These are phyloP conservation scores for Sporothrix sp. DNA, from an alignment of 2,329 filamentous ascomycete genomes.

Conservation along the genomic window DNA sequence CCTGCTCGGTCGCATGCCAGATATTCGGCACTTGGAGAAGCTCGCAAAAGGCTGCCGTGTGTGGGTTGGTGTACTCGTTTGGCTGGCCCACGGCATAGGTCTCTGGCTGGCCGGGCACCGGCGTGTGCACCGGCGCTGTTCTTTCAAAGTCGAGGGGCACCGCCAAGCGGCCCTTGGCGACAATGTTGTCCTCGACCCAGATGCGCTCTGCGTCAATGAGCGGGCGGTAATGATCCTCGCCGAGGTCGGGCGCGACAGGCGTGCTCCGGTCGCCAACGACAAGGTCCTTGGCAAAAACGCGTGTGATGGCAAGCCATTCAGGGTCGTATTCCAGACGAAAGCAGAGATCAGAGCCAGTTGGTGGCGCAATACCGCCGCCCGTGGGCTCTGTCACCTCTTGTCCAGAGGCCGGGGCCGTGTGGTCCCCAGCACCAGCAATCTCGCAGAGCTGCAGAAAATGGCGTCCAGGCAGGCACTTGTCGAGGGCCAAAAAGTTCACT, in stretches of 20 bases:
- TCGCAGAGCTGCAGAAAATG: conserved; percentile 75
- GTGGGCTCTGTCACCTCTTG: no score
- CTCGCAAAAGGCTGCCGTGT: conserved; percentile 73
- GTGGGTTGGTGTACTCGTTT: conserved; percentile 74
- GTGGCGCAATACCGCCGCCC: neutral
- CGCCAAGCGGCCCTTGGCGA: conserved; percentile 47
- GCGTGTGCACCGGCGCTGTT: conserved; percentile 64
- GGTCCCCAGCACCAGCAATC: conserved; percentile 38
- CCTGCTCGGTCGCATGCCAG: conserved; percentile 63
- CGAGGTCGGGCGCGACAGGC: conserved; percentile 48
- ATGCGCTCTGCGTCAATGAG: conserved; percentile 58
- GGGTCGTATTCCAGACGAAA: conserved; percentile 69
- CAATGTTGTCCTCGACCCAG: conserved; percentile 77
- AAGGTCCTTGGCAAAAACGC: conserved; percentile 62
- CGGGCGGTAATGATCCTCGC: conserved; percentile 57
- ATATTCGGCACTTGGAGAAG: conserved; percentile 68
- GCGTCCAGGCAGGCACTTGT: conserved; percentile 75
- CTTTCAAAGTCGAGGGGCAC: conserved; percentile 70
- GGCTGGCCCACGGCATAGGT: conserved; percentile 46
- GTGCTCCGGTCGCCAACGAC: conserved; percentile 50
- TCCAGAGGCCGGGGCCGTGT: conserved; percentile 19
- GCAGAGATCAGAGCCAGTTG: neutral
- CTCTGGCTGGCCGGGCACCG: conserved; percentile 36
- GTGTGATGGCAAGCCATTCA: conserved; percentile 91
- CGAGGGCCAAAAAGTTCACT: conserved; percentile 79